Evolutionary conservation across 345 rosid genomes (phyloP).

Genomic region (Dipteronia sinensis): DNA sequence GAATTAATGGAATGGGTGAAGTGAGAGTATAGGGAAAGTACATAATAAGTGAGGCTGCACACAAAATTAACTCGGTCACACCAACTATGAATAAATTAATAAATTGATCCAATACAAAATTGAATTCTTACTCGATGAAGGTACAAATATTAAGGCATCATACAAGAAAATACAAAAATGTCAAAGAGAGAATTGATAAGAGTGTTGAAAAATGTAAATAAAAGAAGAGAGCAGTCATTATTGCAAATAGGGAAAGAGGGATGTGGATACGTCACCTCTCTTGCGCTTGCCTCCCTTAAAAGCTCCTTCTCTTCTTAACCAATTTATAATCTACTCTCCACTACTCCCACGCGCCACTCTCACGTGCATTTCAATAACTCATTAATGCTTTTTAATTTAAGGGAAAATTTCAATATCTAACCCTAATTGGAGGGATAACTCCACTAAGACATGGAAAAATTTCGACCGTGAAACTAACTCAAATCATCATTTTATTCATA

Average conservation of each 20-base stretch:
- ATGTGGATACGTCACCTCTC: slow-evolving; percentile 39
- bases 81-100: not conserved
- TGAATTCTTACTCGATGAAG: not conserved
- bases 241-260: slow-evolving; percentile 22
- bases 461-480: too few relatives aligned
- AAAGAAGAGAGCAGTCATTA: slow-evolving; percentile 32
- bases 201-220: not conserved
- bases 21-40: too few relatives aligned
- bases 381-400: too few relatives aligned
- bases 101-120: not conserved
- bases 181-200: not conserved
- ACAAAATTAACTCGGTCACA: not conserved
- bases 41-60: not conserved
- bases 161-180: not conserved
- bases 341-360: slow-evolving; percentile 36
- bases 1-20: too few relatives aligned
- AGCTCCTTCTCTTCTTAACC: slow-evolving; percentile 30
- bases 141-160: not conserved
- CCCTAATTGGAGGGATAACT: too few relatives aligned
- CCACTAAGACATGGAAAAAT: too few relatives aligned
- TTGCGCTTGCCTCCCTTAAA: slow-evolving; percentile 44
- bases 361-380: not conserved
- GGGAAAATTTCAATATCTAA: too few relatives aligned
- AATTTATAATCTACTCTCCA: too few relatives aligned
- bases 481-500: too few relatives aligned